A percentile compares a stretch with the other conserved stretches of the same genome.
phyloP scores from a whole-genome alignment of 2,329 filamentous ascomycete species.

The Sarocladium strictum region DNA sequence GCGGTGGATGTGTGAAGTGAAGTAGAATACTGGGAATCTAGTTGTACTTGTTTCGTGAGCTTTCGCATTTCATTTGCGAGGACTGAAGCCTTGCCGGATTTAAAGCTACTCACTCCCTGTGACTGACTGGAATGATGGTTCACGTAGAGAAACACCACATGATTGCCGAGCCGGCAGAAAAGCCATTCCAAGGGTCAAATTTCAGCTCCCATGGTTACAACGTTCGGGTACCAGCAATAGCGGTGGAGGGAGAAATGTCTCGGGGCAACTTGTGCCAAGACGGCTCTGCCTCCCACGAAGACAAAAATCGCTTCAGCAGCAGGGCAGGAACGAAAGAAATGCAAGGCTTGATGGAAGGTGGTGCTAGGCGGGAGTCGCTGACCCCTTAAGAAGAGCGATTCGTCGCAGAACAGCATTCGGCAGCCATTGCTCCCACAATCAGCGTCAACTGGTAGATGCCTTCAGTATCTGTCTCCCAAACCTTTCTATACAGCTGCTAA shows the following conservation, averaged over 20 bases:
- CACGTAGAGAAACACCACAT: neutral
- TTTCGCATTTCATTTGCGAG: no score
- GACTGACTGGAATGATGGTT: no score
- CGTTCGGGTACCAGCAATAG: neutral
- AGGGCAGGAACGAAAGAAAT: neutral
- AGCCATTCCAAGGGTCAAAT: neutral
- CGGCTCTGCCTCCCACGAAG: neutral
- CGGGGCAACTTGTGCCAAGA: slow-evolving; percentile 1
- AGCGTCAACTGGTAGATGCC: neutral
- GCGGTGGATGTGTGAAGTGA: no score
- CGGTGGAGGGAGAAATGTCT: neutral
- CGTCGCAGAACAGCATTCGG: neutral
- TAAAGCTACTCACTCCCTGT: no score
- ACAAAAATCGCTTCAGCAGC: neutral
- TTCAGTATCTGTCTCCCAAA: no score
- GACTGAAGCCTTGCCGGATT: no score
- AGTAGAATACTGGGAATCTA: no score
- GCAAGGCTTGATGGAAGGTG: neutral
- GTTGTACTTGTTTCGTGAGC: no score
- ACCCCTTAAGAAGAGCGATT: no score
- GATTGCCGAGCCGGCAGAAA: neutral
- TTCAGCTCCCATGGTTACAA: neutral
- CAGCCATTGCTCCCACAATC: neutral
- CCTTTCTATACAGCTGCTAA: neutral
- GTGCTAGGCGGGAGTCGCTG: neutral